Evolutionary conservation across 768 basidiomycete species (phyloP).

Genomic region (Phaeolepiota aurea): DNA sequence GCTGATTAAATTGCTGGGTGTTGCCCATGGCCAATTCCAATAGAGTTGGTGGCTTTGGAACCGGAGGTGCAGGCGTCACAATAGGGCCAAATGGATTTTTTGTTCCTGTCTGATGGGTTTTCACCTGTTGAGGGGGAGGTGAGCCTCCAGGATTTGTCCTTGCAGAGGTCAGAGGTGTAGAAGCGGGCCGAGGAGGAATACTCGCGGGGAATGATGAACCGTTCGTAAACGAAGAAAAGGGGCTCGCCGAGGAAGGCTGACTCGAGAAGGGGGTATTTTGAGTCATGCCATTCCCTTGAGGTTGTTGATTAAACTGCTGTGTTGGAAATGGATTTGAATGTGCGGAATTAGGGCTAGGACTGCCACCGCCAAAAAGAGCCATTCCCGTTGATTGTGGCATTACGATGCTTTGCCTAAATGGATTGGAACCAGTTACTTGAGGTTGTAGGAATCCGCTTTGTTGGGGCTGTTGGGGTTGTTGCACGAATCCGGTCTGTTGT

Average conservation of each 20-base stretch:
- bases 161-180: slow-evolving; percentile 54
- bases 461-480: too few species aligned
- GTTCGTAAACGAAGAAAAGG: slow-evolving; percentile 11
- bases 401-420: slow-evolving; percentile 78
- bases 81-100: slow-evolving; percentile 91
- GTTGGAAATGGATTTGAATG: slow-evolving; percentile 10
- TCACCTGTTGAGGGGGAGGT: slow-evolving; percentile 53
- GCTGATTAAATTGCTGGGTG: slow-evolving; percentile 8
- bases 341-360: slow-evolving; percentile 11
- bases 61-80: slow-evolving; percentile 48
- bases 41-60: slow-evolving; percentile 74
- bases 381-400: slow-evolving; percentile 56
- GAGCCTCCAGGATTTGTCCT: slow-evolving; percentile 25
- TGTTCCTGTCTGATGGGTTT: slow-evolving; percentile 87
- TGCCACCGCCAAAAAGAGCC: slow-evolving; percentile 30
- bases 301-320: slow-evolving; percentile 9
- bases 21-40: slow-evolving; percentile 64
- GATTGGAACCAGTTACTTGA: slow-evolving; percentile 63
- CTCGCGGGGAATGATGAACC: slow-evolving; percentile 13
- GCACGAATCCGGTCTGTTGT: slow-evolving; percentile 19
- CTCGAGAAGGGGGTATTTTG: not conserved
- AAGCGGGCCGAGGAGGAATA: slow-evolving; percentile 54
- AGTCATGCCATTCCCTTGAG: slow-evolving; percentile 9
- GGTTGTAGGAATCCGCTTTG: slow-evolving; percentile 29
- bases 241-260: slow-evolving; percentile 10